Base-by-base conservation (phyloP, 2,329 filamentous ascomycete genomes). In the Teratosphaeria zuluensis region DNA sequence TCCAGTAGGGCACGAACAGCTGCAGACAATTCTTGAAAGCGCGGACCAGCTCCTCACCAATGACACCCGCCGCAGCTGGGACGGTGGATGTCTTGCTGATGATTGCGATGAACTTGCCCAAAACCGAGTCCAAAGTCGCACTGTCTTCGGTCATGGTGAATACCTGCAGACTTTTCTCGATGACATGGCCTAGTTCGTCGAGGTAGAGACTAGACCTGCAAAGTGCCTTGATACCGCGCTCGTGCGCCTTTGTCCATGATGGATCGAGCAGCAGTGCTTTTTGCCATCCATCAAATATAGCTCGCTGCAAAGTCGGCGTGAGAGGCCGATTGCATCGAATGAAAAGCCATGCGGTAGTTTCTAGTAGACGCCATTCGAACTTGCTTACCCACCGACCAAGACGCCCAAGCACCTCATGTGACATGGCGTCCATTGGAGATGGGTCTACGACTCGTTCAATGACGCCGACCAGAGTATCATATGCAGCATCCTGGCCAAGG, bases 401-500 rank as follows among this genome's bases (percentile, higher is more conserved):
- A 5, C 54, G 19, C 2, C 46, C 12, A 11, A 59, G 53, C 14
- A 57, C 4, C 46, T 42, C 52, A n/a, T 53, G 24, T 30, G 48
- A 42, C 19, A 51, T 28, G 33, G 53, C 28, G 31, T 32, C 21
- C 5, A 6, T 11, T 19, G 57, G 32, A 9, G 32, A n/a, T 11
- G 55, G 12, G 9, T 24, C 5, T 46, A 52, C 33, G 33, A 52
- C 33, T 35, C 16, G 28, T 16, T 48, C 28, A 3, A 58, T 31
- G 30, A 55, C 55, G 3, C 57, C 56, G 16, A 64, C 21, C 9
- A 63, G 31, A n/a, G 42, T 21, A 9, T 56, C 46, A 57, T 59
- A 63, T 31, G 32, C 35, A 3, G 53, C 57, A 46, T 59, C 57
- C n/a, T 53, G 38, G 14, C 51, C 35, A 19, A 64, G 46, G 16